Percentiles rank a stretch among this genome's conserved stretches.
These are phyloP conservation scores for Metschnikowia koreensis DNA, from an alignment of 805 yeast genomes.

Conservation along the genomic window DNA sequence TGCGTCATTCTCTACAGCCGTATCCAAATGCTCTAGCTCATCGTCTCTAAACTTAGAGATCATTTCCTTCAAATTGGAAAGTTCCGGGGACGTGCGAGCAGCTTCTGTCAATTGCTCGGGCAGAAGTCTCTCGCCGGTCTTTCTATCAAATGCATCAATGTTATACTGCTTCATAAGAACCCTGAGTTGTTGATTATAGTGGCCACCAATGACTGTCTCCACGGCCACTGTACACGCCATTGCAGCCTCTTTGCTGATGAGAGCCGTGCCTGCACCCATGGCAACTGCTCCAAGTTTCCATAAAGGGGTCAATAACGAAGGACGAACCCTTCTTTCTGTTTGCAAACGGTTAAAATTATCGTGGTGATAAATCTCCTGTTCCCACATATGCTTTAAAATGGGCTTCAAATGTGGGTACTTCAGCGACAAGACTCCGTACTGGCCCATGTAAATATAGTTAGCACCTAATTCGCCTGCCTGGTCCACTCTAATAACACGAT, in stretches of 20 bases:
- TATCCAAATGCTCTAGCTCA: slow-evolving; percentile 91
- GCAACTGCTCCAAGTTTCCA: slow-evolving; percentile 92
- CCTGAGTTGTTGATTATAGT: slow-evolving; percentile 87
- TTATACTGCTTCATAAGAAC: slow-evolving; percentile 67
- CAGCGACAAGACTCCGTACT: slow-evolving; percentile 68
- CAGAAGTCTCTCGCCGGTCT: slow-evolving; percentile 29
- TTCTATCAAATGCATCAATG: slow-evolving; percentile 38
- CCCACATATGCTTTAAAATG: slow-evolving; percentile 93
- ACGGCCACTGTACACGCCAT: slow-evolving; percentile 99
- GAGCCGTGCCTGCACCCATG: slow-evolving; percentile 83
- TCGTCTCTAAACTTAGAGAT: slow-evolving; percentile 86
- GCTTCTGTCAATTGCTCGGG: slow-evolving; percentile 23
- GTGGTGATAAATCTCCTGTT: slow-evolving; percentile 91
- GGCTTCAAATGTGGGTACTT: slow-evolving; percentile 77
- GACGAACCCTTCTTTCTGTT: slow-evolving; percentile 75
- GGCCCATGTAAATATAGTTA: slow-evolving; percentile 88
- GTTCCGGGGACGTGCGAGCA: slow-evolving; percentile 48
- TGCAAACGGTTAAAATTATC: slow-evolving; percentile 79
- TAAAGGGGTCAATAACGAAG: slow-evolving; percentile 84
- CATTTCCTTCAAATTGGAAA: slow-evolving; percentile 53
- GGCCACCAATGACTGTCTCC: slow-evolving; percentile 96
- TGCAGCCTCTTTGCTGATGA: slow-evolving; percentile 90
- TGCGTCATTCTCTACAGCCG: slow-evolving; percentile 90
- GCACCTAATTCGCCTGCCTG: slow-evolving; percentile 99
- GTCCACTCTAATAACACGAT: slow-evolving; percentile 81